Evolutionary conservation across 345 rosid species (phyloP).

Genomic region (Conringia planisiliqua): DNA sequence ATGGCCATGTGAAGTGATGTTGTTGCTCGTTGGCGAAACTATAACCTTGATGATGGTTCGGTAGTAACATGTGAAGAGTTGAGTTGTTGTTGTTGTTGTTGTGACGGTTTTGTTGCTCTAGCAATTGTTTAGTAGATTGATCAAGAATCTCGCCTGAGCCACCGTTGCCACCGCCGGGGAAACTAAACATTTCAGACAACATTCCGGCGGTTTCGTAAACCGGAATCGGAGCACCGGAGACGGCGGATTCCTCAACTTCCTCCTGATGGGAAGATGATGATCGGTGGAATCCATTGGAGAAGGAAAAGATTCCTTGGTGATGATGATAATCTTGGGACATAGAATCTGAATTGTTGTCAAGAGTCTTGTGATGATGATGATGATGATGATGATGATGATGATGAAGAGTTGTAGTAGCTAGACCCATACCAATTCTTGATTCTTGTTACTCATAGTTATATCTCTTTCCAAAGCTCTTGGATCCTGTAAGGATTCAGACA

Average conservation of each 20-base stretch:
- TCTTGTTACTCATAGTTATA: conserved; percentile 20
- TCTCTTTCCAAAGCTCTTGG: conserved; percentile 23
- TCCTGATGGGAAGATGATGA: conserved; percentile 17
- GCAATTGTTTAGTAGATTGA: conserved; percentile 30
- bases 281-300: conserved; percentile 26
- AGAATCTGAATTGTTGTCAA: conserved; percentile 14
- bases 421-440: conserved; percentile 29
- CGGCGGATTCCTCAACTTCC: conserved; percentile 24
- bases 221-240: conserved; percentile 44
- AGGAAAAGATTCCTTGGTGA: conserved; percentile 35
- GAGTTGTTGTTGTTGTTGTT: conserved; percentile 44
- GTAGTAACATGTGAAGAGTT: conserved; percentile 82
- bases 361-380: conserved; percentile 10
- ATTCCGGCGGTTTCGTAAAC: conserved; percentile 80
- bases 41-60: conserved; percentile 44
- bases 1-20: conserved; percentile 66
- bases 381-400: background rate
- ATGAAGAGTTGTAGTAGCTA: conserved; percentile 14
- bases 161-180: conserved; percentile 40
- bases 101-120: conserved; percentile 74
- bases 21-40: conserved; percentile 40
- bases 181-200: conserved; percentile 95
- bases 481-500: conserved; percentile 32
- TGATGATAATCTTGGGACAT: conserved; percentile 39
- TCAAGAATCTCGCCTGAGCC: conserved; percentile 40